Percentiles rank a stretch among this genome's conserved stretches.
These are phyloP conservation scores for Stachybotrys chlorohalonatus DNA, from an alignment of 2,329 filamentous ascomycete species.

Conservation along the genomic window DNA sequence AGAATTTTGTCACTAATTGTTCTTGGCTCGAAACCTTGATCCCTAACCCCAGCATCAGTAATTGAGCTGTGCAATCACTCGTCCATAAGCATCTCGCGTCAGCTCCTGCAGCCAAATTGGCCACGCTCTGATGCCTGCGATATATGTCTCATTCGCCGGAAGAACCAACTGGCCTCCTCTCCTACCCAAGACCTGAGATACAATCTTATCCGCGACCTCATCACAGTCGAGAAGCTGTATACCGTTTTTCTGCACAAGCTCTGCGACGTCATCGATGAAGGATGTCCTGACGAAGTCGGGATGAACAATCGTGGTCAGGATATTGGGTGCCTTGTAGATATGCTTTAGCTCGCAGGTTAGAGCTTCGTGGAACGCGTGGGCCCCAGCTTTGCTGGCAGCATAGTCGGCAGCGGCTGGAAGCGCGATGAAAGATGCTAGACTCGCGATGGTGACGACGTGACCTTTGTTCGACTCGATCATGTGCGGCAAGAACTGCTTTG, in stretches of 20 bases:
- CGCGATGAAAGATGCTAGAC: constrained; percentile 51
- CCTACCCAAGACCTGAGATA: constrained; percentile 33
- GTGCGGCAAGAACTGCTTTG: constrained; percentile 55
- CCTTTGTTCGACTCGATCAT: constrained; percentile 59
- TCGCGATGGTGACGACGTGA: constrained; percentile 62
- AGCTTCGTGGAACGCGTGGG: constrained; percentile 58
- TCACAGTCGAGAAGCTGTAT: constrained; percentile 20
- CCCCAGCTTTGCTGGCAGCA: constrained; percentile 54
- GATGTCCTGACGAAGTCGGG: constrained; percentile 44
- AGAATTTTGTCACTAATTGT: no score
- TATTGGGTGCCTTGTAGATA: constrained; percentile 49
- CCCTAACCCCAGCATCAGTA: not conserved
- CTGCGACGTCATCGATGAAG: constrained; percentile 24
- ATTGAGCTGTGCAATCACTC: not conserved
- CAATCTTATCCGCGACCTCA: constrained; percentile 31
- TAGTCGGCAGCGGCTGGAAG: constrained; percentile 59
- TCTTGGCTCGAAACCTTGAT: no score
- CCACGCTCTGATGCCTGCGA: not conserved
- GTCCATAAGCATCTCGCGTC: not conserved
- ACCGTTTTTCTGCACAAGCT: constrained; percentile 15
- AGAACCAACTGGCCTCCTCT: constrained; percentile 23
- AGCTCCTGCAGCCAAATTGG: not conserved
- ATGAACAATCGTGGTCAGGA: constrained; percentile 55
- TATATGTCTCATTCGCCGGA: not conserved
- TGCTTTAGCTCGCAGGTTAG: constrained; percentile 46